phyloP scores from a whole-genome alignment of 768 basidiomycete species.

The Psilocybe cyanescens region DNA sequence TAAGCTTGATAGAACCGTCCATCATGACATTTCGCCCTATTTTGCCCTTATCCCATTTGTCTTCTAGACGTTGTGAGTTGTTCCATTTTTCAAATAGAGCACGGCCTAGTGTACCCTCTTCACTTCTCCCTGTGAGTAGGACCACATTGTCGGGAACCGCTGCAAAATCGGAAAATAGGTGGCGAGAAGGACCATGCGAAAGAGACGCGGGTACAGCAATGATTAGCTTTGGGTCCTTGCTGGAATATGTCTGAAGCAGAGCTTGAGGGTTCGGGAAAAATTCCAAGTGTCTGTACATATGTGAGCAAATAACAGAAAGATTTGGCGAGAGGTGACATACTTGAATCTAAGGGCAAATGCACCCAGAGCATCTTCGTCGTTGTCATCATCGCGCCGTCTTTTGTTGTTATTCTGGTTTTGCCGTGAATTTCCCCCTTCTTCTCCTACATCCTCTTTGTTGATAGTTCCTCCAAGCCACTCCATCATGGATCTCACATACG shows the following conservation, averaged over 20 bases:
- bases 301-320: neutral
- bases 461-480: slow-evolving; percentile 98
- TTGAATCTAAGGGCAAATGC: slow-evolving; percentile 88
- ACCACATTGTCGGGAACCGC: slow-evolving; percentile 84
- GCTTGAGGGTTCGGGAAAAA: slow-evolving; percentile 87
- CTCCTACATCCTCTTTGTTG: slow-evolving; percentile 89
- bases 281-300: slow-evolving; percentile 77
- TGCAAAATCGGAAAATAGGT: slow-evolving; percentile 87
- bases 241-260: slow-evolving; percentile 80
- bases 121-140: slow-evolving; percentile 78
- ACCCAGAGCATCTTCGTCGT: slow-evolving; percentile 82
- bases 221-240: slow-evolving; percentile 90
- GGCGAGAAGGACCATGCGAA: slow-evolving; percentile 89
- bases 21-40: slow-evolving; percentile 88
- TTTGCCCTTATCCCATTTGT: slow-evolving; percentile 88
- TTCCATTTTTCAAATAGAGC: slow-evolving; percentile 90
- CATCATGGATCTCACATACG: slow-evolving; percentile 95
- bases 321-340: slow-evolving; percentile 44
- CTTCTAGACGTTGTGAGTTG: slow-evolving; percentile 71
- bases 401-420: slow-evolving; percentile 55
- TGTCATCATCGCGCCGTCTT: slow-evolving; percentile 66
- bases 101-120: slow-evolving; percentile 80
- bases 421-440: slow-evolving; percentile 63
- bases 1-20: slow-evolving; percentile 69
- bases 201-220: slow-evolving; percentile 92